These are phyloP conservation scores for Rhododendron williamsianum DNA, from an alignment of 148 eudicot species.

Conservation along the genomic window DNA sequence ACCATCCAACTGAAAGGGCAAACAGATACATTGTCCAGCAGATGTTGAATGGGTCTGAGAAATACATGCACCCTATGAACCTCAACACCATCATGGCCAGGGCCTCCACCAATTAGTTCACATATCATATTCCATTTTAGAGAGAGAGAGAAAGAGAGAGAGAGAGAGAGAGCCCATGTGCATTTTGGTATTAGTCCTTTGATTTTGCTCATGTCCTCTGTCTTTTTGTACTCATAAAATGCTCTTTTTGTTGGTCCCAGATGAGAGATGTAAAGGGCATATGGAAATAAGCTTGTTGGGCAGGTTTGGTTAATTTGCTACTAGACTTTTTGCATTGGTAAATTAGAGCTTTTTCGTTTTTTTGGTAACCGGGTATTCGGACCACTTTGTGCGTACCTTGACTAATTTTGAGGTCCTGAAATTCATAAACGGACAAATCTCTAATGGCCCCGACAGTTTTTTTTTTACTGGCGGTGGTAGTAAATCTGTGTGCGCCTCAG, in stretches of 20 bases:
- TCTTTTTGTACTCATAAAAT: background rate
- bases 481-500: no score
- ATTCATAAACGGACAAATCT: no score
- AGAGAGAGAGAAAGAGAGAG: background rate
- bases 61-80: slow-evolving; percentile 76
- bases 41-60: slow-evolving; percentile 40
- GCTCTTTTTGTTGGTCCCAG: background rate
- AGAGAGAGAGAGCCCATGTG: background rate
- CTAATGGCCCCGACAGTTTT: no score
- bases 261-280: background rate
- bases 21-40: slow-evolving; percentile 49
- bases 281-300: background rate
- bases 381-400: no score
- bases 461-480: no score
- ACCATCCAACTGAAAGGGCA: slow-evolving; percentile 71
- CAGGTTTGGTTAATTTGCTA: background rate
- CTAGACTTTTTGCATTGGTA: background rate
- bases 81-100: slow-evolving; percentile 61
- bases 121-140: background rate
- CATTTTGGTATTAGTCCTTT: background rate
- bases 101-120: slow-evolving; percentile 24
- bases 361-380: no score
- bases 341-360: background rate
- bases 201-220: background rate
- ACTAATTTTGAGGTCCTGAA: background rate